Base-by-base conservation (phyloP, 2,329 filamentous ascomycete species). In the Blumeria hordei region DNA sequence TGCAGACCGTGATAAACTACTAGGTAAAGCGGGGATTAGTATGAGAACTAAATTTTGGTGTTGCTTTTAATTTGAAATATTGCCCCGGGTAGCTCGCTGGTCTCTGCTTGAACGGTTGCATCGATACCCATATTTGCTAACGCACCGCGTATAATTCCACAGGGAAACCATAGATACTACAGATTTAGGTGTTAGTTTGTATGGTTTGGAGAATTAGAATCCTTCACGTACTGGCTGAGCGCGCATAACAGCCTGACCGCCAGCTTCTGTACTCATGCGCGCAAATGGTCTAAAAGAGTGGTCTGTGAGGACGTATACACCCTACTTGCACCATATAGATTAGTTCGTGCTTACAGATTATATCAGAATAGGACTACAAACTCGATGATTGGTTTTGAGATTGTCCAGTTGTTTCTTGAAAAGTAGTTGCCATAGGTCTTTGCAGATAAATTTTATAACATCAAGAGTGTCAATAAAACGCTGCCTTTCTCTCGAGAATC, bases 381-480 rank as follows among this genome's bases (percentile, higher is more conserved):
- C 83, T 62, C 92, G 74, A 67, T 98, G 92, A 66, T 98, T 98
- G 8, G 92, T 98, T 70, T 98, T 98, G 50, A 98, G 74, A 67
- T 98, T 98, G 69, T 98, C 92, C 64, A 98, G 86, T 68, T 96
- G 93, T 70, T 98, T 98, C 66, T 85, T 77, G 69, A 95, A 98
- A 14, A 95, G 78, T 18, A 96, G 74, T 36, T 80, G 88, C 92
- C 92, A 98, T 47, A 98, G 74, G 67, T 98, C 92, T 72, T 98
- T 98, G 77, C 92, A 98, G 53, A 98, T 74, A 65, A 98, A 96
- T 68, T 98, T 98, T 67, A 98, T 98, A 53, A 88, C 84, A 65
- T 96, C 92, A 44, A 98, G 78, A 3, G 88, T 88, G 62, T 94
- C 88, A 58, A 83, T 85, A 66, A 95, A 93, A 52, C 88, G 84